Conservation (phyloP, 805 yeast genomes). For the Cephaloascus fragrans region DNA sequence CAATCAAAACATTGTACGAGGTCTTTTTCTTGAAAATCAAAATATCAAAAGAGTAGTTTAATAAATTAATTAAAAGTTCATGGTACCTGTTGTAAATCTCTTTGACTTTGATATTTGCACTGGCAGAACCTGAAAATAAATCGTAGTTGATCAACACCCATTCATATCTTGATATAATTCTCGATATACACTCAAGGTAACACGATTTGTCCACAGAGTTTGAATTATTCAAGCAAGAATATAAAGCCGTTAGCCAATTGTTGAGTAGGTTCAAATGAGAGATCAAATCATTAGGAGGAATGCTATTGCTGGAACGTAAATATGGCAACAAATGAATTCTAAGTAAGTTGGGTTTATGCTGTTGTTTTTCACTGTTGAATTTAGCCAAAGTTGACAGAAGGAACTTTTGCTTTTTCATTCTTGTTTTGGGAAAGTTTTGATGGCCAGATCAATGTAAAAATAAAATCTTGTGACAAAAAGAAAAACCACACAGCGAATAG, state of each 20-base stretch:
- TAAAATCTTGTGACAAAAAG: too few species aligned
- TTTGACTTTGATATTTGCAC: too few species aligned
- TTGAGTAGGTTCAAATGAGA: background rate
- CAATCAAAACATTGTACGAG: background rate
- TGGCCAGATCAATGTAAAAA: too few species aligned
- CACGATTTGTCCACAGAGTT: background rate
- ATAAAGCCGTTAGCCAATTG: background rate
- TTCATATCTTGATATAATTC: background rate
- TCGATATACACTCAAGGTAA: background rate
- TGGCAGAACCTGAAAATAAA: background rate
- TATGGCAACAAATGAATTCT: too few species aligned
- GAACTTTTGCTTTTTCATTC: too few species aligned
- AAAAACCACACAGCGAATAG: too few species aligned
- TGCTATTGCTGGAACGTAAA: too few species aligned
- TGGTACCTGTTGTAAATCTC: background rate
- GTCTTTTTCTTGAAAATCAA: background rate
- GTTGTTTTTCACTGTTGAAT: too few species aligned
- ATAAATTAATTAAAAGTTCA: background rate
- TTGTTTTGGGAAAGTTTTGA: too few species aligned
- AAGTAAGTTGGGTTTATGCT: too few species aligned
- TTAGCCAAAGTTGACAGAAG: too few species aligned
- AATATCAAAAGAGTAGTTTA: background rate
- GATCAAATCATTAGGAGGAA: background rate
- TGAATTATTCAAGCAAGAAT: background rate
- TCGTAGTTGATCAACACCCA: too few species aligned